Conservation (phyloP, 768 basidiomycete genomes). For the Cubamyces lactineus region DNA sequence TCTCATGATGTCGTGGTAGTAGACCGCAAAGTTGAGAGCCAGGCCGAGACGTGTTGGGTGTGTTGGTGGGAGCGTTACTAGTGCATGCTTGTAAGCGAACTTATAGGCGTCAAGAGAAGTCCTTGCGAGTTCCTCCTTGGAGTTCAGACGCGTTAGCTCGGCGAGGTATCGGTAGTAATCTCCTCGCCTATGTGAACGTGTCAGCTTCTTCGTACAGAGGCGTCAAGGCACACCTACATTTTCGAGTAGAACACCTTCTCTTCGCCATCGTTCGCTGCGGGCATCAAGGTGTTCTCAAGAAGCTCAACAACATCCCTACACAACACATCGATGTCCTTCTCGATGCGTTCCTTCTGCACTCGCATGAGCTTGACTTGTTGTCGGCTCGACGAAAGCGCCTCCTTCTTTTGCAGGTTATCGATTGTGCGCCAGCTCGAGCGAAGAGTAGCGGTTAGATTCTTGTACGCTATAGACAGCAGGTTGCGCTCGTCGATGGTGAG, state of each 20-base stretch:
- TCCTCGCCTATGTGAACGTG: constrained; percentile 59
- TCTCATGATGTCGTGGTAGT: constrained; percentile 86
- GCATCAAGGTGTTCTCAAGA: constrained; percentile 60
- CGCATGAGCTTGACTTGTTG: constrained; percentile 70
- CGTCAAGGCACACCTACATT: constrained; percentile 54
- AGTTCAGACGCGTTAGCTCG: constrained; percentile 76
- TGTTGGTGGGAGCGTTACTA: constrained; percentile 69
- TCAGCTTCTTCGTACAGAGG: constrained; percentile 20
- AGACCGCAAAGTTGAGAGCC: constrained; percentile 93
- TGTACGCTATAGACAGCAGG: constrained; percentile 87
- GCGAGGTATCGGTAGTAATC: constrained; percentile 93
- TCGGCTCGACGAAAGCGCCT: constrained; percentile 52
- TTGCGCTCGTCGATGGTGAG: constrained; percentile 87
- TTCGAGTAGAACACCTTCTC: constrained; percentile 90
- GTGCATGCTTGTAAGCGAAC: constrained; percentile 81
- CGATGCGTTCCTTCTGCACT: constrained; percentile 73
- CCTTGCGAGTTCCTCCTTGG: constrained; percentile 69
- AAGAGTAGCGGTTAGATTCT: constrained; percentile 83
- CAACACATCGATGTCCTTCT: constrained; percentile 72
- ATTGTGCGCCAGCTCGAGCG: constrained; percentile 86
- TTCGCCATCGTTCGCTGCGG: constrained; percentile 72
- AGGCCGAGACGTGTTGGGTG: constrained; percentile 89
- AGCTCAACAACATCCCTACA: constrained; percentile 81
- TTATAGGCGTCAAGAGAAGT: constrained; percentile 85
- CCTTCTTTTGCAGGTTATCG: constrained; percentile 74